Conservation (phyloP, 305 asterid genomes). For the Euphrasia arctica region DNA sequence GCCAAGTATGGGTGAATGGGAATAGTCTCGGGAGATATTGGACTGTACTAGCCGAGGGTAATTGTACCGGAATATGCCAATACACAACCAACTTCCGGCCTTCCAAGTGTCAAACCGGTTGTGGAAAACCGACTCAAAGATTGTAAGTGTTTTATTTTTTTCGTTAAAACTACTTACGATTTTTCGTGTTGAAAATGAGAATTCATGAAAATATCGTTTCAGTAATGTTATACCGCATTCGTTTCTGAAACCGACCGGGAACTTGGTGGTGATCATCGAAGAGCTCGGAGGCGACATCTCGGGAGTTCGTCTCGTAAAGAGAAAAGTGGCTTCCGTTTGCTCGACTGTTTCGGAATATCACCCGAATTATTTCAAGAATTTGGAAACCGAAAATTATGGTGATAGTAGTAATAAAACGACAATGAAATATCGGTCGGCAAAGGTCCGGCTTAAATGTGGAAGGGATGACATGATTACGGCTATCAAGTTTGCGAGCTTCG, state of each 20-base stretch:
- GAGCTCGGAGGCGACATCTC: conserved; percentile 94
- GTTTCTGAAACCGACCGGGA: conserved; percentile 78
- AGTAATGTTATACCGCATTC: conserved; percentile 93
- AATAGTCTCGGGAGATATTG: conserved; percentile 86
- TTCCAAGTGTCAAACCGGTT: conserved; percentile 74
- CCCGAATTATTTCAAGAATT: conserved; percentile 74
- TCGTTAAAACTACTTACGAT: too few relatives aligned
- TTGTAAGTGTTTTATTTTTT: conserved; percentile 41
- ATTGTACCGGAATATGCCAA: conserved; percentile 58
- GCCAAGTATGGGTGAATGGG: conserved; percentile 92
- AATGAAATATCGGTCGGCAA: conserved; percentile 52
- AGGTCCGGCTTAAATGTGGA: conserved; percentile 71
- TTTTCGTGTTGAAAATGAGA: neutral
- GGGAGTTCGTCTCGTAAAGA: conserved; percentile 62
- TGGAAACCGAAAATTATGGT: conserved; percentile 81
- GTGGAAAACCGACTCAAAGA: conserved; percentile 89
- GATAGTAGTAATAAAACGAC: conserved; percentile 35
- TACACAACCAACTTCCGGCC: conserved; percentile 69
- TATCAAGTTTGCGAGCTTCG: conserved; percentile 95
- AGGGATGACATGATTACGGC: conserved; percentile 67
- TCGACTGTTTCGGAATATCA: conserved; percentile 83
- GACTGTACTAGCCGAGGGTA: conserved; percentile 74
- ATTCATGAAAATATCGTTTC: conserved; percentile 24
- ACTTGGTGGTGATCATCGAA: conserved; percentile 80
- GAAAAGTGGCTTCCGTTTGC: conserved; percentile 68